Base-by-base conservation (phyloP, 1,284 basidiomycete species). In the Ustilago curta region DNA sequence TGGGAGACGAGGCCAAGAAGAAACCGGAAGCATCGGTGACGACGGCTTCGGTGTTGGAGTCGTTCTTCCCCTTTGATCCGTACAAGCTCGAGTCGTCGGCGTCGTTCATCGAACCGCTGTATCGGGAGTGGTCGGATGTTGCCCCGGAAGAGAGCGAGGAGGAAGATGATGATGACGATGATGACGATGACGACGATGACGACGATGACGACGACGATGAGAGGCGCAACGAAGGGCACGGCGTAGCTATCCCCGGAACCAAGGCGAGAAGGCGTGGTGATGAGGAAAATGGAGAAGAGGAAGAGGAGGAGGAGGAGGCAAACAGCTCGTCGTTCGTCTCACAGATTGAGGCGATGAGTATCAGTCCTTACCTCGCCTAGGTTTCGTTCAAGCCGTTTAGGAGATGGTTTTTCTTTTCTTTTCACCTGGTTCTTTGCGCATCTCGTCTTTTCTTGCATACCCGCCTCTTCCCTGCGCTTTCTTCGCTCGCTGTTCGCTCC, bases 1-100 rank as follows among this genome's bases (percentile, higher is more conserved):
- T 21, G 23, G 25, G 27, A 11, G 29, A 52, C 48, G 59, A 66
- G 16, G 31, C 14, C 16, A 49, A 57, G 50, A 11, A 47, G 35
- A 37, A 45, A 1, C 23, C 54, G 32, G 48, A 37, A 37, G 35
- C 57, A 16, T 55, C 60, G 29, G 58, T 77, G 14, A 64, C 74
- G 7, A 76, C 77, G 2, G 52, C 67, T 8, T 70, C 74, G 27
- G 68, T 95, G 64, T 88, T 98, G 51, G 94, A 95, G 83, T 91
- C 91, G 14, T 99, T 98, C 87, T 99, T 99, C 87, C 97, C 97
- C 0, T 99, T 99, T 84, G 97, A 99, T 84, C 97, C 97, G 1
- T 99, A 94, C 87, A 93, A 91, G 76, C 89, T 99, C 2, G 92
- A 93, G 3, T 82, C 86, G 42, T 88, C 80, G 12, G 64, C 86